A percentile compares a stretch with the other conserved stretches of the same genome.
Conservation (phyloP, 2,329 filamentous ascomycete species). For the Geoglossum cookeanum region DNA sequence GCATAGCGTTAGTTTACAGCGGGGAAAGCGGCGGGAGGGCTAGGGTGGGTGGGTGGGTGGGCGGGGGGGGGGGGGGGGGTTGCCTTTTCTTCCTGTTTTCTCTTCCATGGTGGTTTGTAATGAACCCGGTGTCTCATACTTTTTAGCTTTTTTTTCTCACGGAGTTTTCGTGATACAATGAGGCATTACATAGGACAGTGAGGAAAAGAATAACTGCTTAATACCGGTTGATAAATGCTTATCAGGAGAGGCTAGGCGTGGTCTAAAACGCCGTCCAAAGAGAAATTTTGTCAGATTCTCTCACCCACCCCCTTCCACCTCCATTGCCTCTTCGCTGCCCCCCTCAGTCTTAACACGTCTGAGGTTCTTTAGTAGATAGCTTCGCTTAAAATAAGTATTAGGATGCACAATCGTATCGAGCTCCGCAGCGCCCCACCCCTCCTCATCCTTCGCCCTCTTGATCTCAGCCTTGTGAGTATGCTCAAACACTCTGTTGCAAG, state of each 20-base stretch:
- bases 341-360: background rate
- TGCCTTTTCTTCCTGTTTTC: background rate
- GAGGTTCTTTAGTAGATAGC: constrained; percentile 71
- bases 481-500: constrained; percentile 92
- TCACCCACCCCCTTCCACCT: background rate
- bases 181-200: background rate
- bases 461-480: constrained; percentile 62
- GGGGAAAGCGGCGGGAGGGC: no score
- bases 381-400: constrained; percentile 95
- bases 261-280: background rate
- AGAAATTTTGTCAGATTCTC: background rate
- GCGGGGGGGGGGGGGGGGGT: background rate
- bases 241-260: background rate
- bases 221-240: no score
- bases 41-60: background rate
- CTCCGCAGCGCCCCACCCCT: constrained; percentile 51
- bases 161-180: background rate
- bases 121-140: background rate
- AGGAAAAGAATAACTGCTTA: background rate
- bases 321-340: background rate
- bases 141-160: background rate
- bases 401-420: constrained; percentile 93
- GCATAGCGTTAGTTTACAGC: background rate
- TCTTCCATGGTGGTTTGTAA: background rate
- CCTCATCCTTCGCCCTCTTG: constrained; percentile 56